Conservation (phyloP, 371 early-diverging fungal species). For the Coemansia sp. region DNA sequence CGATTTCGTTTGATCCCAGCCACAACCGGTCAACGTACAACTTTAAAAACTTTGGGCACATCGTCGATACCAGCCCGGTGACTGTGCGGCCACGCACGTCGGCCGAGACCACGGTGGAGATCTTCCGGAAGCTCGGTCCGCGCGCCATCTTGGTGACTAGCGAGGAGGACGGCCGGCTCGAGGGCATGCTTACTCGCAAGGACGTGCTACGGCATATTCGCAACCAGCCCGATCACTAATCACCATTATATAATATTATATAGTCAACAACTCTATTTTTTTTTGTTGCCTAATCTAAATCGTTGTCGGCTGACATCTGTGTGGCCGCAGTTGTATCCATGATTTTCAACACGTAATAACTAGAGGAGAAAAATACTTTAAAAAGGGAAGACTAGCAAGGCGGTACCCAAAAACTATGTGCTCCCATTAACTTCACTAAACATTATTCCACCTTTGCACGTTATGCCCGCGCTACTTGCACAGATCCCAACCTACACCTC, state of each 20-base stretch:
- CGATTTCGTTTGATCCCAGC: neutral
- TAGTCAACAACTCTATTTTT: too few species aligned
- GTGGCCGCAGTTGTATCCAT: too few species aligned
- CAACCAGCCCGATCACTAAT: neutral
- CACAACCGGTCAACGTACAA: conserved; percentile 32
- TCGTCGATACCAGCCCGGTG: conserved; percentile 83
- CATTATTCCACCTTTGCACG: too few species aligned
- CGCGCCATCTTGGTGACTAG: conserved; percentile 71
- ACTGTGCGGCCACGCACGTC: conserved; percentile 77
- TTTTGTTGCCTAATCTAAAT: too few species aligned
- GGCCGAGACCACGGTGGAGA: conserved; percentile 83
- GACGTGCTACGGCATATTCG: conserved; percentile 58
- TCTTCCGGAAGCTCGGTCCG: conserved; percentile 90
- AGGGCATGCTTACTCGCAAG: conserved; percentile 77
- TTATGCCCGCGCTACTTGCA: neutral
- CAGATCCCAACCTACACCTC: too few species aligned
- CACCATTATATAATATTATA: too few species aligned
- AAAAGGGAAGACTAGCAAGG: too few species aligned
- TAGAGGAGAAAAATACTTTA: too few species aligned
- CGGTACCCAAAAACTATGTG: too few species aligned
- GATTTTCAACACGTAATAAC: too few species aligned
- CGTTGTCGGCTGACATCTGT: too few species aligned
- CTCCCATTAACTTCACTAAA: too few species aligned
- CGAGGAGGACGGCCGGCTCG: conserved; percentile 58
- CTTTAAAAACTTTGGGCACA: conserved; percentile 59